A percentile compares a stretch with the other conserved stretches of the same genome.
Evolutionary conservation across 352 stramenopile species (phyloP).

Genomic region (Globisporangium polare): DNA sequence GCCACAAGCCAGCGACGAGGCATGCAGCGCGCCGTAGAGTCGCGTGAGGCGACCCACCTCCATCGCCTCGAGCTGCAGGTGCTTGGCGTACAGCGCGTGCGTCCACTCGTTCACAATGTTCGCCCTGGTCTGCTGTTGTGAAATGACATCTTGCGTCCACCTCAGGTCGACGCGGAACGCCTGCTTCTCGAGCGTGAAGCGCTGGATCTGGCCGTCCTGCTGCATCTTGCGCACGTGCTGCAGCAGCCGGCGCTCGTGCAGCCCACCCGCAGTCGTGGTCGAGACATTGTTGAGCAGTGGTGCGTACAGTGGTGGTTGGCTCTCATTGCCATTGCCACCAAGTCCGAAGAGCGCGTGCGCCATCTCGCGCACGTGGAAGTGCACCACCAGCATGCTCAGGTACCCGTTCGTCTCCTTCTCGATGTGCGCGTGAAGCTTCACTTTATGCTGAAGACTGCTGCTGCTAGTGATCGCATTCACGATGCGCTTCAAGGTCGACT

Average conservation of each 20-base stretch:
- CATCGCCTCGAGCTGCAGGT: conserved; percentile 50
- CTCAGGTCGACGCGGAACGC: conserved; percentile 51
- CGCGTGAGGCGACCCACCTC: conserved; percentile 54
- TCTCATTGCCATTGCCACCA: not conserved
- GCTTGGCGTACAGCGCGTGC: conserved; percentile 47
- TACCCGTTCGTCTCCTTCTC: conserved; percentile 58
- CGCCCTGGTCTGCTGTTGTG: conserved; percentile 7
- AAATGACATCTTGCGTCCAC: conserved; percentile 12
- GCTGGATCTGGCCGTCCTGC: conserved; percentile 49
- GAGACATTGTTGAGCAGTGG: not conserved
- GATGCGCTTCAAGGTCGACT: conserved; percentile 38
- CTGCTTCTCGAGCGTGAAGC: conserved; percentile 43
- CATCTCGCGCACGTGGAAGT: conserved; percentile 58
- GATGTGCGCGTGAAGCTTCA: conserved; percentile 14
- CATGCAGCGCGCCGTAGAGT: conserved; percentile 48
- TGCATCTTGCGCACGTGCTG: conserved; percentile 51
- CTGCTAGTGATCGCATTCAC: conserved; percentile 16
- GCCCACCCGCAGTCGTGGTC: conserved; percentile 20
- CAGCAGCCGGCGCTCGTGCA: conserved; percentile 40
- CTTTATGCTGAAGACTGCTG: not conserved
- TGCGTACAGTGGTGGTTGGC: not conserved
- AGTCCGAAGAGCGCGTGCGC: conserved; percentile 24
- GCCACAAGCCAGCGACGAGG: conserved; percentile 24
- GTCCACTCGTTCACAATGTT: conserved; percentile 33
- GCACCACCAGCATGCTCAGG: conserved; percentile 40